These are phyloP conservation scores for Veloboletus limbatus DNA, from an alignment of 1,284 basidiomycete genomes.

Conservation along the genomic window DNA sequence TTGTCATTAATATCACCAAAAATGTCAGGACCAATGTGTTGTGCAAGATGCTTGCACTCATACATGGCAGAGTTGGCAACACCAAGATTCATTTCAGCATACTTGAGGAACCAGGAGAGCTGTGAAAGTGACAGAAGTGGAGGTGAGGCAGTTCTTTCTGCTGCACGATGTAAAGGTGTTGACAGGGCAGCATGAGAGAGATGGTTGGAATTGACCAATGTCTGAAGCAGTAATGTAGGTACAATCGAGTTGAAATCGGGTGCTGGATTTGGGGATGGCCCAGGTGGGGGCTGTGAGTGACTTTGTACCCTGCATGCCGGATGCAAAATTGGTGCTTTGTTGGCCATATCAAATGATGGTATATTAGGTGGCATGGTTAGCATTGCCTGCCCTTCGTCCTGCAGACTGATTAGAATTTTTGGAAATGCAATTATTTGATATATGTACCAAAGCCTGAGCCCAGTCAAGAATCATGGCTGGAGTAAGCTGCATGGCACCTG, in stretches of 20 bases:
- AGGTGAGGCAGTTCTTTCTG: no score
- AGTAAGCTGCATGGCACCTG: not conserved
- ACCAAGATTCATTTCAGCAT: slow-evolving; percentile 8
- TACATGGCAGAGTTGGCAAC: not conserved
- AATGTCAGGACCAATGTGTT: slow-evolving; percentile 16
- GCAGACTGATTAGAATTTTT: not conserved
- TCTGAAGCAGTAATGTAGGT: no score
- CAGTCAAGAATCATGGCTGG: not conserved
- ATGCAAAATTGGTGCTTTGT: not conserved
- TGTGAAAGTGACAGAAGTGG: slow-evolving; percentile 2
- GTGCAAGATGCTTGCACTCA: not conserved
- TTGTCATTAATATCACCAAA: slow-evolving; percentile 4
- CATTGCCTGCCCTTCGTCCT: slow-evolving; percentile 2
- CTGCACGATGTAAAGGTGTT: no score
- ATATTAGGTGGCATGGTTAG: not conserved
- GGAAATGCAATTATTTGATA: no score
- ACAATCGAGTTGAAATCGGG: slow-evolving; percentile 2
- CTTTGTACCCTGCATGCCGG: not conserved
- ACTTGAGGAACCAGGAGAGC: slow-evolving; percentile 9
- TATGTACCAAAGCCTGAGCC: not conserved
- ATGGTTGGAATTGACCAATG: no score
- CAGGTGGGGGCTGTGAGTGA: not conserved
- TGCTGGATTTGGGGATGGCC: not conserved
- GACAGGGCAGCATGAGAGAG: no score
- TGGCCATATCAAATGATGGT: no score